A percentile compares a stretch with the other conserved stretches of the same genome.
These are phyloP conservation scores for Russula virescens DNA, from an alignment of 768 basidiomycete species.

Conservation along the genomic window DNA sequence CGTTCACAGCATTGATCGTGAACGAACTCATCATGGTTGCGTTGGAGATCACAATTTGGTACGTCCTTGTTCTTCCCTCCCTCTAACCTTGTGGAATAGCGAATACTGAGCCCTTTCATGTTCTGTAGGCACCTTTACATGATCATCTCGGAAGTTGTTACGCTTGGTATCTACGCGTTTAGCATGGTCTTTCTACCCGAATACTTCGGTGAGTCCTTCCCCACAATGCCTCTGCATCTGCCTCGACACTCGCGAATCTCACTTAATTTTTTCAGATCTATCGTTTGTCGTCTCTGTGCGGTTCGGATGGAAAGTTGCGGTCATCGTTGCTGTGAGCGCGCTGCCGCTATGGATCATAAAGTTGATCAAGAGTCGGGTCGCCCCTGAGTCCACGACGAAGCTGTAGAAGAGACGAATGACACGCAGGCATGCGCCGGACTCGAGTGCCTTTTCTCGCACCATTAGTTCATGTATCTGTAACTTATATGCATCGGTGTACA, in stretches of 20 bases:
- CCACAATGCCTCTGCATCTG: not conserved
- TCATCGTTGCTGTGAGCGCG: too few species aligned
- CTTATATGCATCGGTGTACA: too few species aligned
- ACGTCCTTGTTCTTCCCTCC: not conserved
- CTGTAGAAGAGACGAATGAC: too few species aligned
- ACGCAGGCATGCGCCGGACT: too few species aligned
- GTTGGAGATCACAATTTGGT: conserved; percentile 97
- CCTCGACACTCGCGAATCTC: not conserved
- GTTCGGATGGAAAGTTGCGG: too few species aligned
- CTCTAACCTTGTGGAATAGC: not conserved
- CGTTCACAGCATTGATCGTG: conserved; percentile 90
- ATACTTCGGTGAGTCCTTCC: conserved; percentile 76
- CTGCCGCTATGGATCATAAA: too few species aligned
- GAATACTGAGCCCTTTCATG: not conserved
- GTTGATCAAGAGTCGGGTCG: too few species aligned
- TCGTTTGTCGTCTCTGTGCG: too few species aligned
- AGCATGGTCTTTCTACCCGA: conserved; percentile 93
- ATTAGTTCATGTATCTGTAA: too few species aligned
- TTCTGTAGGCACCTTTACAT: conserved; percentile 83
- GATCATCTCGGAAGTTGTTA: conserved; percentile 87
- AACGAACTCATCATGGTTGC: conserved; percentile 99
- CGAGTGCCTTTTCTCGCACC: too few species aligned
- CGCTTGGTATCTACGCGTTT: conserved; percentile 79
- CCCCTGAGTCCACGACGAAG: too few species aligned
- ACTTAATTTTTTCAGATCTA: too few species aligned